Conservation (phyloP, 805 yeast genomes). For the Suhomyces emberorum region DNA sequence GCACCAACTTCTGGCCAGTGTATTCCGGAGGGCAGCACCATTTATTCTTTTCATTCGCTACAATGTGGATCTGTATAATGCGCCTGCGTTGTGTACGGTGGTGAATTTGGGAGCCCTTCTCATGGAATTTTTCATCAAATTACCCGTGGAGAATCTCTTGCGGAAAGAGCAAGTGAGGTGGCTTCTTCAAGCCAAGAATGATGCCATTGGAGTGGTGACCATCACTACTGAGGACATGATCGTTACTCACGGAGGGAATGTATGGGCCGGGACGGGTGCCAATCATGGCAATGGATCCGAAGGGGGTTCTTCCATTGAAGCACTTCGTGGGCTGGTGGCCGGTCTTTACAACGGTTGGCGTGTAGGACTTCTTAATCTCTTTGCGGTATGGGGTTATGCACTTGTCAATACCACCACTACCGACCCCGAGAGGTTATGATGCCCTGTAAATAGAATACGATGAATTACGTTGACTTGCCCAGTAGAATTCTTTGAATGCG, state of each 20-base stretch:
- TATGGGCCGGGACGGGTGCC: too few relatives aligned
- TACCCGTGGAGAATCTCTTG: conserved; percentile 85
- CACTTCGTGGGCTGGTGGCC: conserved; percentile 23
- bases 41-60: conserved; percentile 54
- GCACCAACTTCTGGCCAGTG: conserved; percentile 56
- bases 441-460: background rate
- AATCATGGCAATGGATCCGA: conserved; percentile 23
- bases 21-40: conserved; percentile 66
- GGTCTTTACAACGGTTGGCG: conserved; percentile 83
- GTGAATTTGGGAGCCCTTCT: conserved; percentile 60
- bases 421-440: conserved; percentile 33
- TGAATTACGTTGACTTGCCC: too few relatives aligned
- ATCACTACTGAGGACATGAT: conserved; percentile 52
- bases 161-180: conserved; percentile 79
- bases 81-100: conserved; percentile 58
- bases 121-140: conserved; percentile 65
- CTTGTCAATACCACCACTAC: conserved; percentile 49
- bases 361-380: conserved; percentile 71
- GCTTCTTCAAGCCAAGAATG: conserved; percentile 42
- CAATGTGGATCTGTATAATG: conserved; percentile 63
- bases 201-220: conserved; percentile 37
- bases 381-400: conserved; percentile 80
- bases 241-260: conserved; percentile 45
- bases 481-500: too few relatives aligned
- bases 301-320: conserved; percentile 11